Evolutionary conservation across 345 rosid genomes (phyloP), one percentile per base, ranked within the genome.

Genomic region (Ceriops zippeliana): DNA sequence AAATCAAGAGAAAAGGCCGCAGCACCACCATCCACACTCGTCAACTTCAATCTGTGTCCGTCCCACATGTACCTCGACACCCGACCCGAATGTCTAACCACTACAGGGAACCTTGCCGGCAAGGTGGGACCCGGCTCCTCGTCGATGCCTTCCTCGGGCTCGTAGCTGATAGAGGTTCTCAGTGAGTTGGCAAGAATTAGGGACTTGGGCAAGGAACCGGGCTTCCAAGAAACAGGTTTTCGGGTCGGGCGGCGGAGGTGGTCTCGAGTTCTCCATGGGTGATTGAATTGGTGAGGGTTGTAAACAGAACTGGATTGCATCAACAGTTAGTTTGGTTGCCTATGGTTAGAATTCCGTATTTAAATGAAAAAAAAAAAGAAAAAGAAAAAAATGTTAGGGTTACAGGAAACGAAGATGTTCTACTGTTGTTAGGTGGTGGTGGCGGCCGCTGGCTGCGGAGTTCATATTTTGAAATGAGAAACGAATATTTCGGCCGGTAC

Each of bases 11-110:
- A 19, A 37, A 84, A 73, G 17, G 84, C 72, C 63, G 78, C 46
- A 7, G 79, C 78, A 52, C 73, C 75, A 38, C 80, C 87, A 27
- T 82, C 90, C 11, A 80, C 76, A 65, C 78, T 75, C 62, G 69
- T 76, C 71, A 88, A 63, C 64, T 54, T 61, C 82, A 88, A 70
- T 21, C 71, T 56, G 8, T 47, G 74, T 52, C 86, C 93, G 13
- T 86, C 87, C 90, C 90, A 88, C 52, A 79, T 74, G 71, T 83
- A 88, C 76, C 93, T 83, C 24, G 81, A 88, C 15, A 82, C 86
- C 78, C 75, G 75, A 52, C 93, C 86, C 5, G 83, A 67, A 57
- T 72, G 72, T 67, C 81, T 75, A 58, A 84, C 42, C 74, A 76
- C 86, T 69, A 86, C 83, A 6, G 93, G 89, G 0, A 88, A 81